Base-by-base conservation (phyloP, 768 basidiomycete species). In the Lanmaoa pseudosensibilis region DNA sequence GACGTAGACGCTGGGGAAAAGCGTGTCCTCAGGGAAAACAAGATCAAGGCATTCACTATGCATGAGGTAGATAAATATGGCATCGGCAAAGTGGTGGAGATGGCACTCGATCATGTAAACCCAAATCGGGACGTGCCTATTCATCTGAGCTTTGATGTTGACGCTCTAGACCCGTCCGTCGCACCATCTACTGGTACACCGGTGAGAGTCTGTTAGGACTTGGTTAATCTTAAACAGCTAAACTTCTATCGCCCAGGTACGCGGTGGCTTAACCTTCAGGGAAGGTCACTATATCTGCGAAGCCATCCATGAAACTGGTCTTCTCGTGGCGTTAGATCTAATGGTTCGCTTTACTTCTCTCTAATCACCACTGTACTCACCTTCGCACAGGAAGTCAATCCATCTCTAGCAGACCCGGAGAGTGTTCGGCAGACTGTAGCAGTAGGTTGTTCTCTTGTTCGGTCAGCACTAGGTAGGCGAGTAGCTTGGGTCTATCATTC, bases 281-380 rank as follows among this genome's bases (percentile, higher is more conserved):
- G 97, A 99, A 70, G 96, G 95, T n/a, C 97, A 98, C 74, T 98
- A 95, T 71, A 94, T 96, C 65, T 94, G 91, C 62, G 94, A 98
- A 74, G 87, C 90, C 6, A 83, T 98, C 41, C 85, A 85, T 58
- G 94, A 97, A 77, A 98, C 95, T 6, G 94, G 94, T 7, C 81
- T 90, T 55, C 82, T 99, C 19, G 94, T 97, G 25, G 92, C 87
- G 0, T 75, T 98, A 23, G 96, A 99, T 74, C 78, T 99, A 59
- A 95, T 99, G 94, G 94, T 90, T 58, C 46, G 83, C 70, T 21
- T 33, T 19, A 12, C 41, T 12, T 51, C 47, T 39, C 45, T 43
- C n/a, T 34, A 7, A 21, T 38, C 27, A 15, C 23, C 39, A 34
- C 21, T 34, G 11, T 27, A 7, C 63, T 69, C 33, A 67, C 30